These are phyloP conservation scores for Apophysomyces sp. DNA, from an alignment of 371 early-diverging fungal species.

Conservation along the genomic window DNA sequence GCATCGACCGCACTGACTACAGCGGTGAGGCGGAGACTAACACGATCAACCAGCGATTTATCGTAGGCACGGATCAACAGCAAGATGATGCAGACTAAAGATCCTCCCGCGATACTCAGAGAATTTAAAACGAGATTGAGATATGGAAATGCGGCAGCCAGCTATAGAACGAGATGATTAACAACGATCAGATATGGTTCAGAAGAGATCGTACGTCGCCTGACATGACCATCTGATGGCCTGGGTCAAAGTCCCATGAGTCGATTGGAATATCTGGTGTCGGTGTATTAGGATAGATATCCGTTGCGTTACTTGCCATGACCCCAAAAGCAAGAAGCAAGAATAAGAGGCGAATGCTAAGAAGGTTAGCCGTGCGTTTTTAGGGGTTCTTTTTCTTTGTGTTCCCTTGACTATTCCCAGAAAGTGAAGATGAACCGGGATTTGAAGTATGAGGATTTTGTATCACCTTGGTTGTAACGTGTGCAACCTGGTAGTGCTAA, in stretches of 20 bases:
- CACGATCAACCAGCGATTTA: conserved; percentile 11
- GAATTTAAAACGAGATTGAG: conserved; percentile 9
- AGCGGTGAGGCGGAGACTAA: conserved; percentile 11
- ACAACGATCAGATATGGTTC: not conserved
- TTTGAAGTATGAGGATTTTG: not conserved
- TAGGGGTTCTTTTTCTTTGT: not conserved
- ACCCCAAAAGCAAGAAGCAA: conserved; percentile 1
- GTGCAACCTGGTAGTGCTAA: not conserved
- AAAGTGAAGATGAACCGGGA: conserved; percentile 1
- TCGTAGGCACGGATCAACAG: conserved; percentile 9
- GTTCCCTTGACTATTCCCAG: not conserved
- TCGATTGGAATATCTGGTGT: conserved; percentile 10
- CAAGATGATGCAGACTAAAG: conserved; percentile 6
- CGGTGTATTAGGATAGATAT: conserved; percentile 13
- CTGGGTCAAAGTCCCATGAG: conserved; percentile 16
- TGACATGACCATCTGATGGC: conserved; percentile 6
- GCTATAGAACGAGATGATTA: not conserved
- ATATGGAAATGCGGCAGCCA: conserved; percentile 2
- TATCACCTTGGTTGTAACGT: not conserved
- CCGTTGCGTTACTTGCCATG: conserved; percentile 2
- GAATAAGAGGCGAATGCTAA: not conserved
- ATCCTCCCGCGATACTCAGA: conserved; percentile 5
- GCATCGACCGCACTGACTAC: conserved; percentile 15
- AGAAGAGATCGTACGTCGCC: not conserved
- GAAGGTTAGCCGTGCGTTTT: conserved; percentile 4